phyloP scores from a whole-genome alignment of 2,329 filamentous ascomycete genomes.

The Calcarisporium arbuscula region DNA sequence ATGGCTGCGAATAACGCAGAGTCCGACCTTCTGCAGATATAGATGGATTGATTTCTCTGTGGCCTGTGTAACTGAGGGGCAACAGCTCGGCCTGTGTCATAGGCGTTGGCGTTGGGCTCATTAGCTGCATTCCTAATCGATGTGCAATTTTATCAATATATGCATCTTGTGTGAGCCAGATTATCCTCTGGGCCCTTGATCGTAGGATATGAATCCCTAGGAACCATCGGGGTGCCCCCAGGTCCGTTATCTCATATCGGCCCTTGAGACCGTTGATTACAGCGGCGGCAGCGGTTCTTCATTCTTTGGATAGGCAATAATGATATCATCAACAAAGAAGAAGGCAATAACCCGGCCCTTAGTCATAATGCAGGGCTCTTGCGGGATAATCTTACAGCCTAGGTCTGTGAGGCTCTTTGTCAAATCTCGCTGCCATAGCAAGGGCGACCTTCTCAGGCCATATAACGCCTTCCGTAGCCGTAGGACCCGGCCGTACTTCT shows the following conservation, averaged over 20 bases:
- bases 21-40: not conserved
- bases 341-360: not conserved
- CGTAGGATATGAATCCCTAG: slow-evolving; percentile 1
- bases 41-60: not conserved
- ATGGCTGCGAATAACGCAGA: not conserved
- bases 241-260: not conserved
- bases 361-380: not conserved
- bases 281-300: not conserved
- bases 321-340: not conserved
- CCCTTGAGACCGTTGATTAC: not conserved
- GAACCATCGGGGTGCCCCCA: not conserved
- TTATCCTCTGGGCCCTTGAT: not conserved
- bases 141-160: slow-evolving; percentile 3
- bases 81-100: not conserved
- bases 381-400: not conserved
- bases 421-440: not conserved
- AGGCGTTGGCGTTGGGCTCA: not conserved
- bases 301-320: not conserved
- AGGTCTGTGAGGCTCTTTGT: not conserved
- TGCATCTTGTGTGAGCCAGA: slow-evolving; percentile 1
- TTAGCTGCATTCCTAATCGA: not conserved
- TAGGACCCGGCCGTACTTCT: not conserved
- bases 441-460: not conserved
- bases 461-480: not conserved
- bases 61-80: not conserved